Percentiles rank a stretch among this genome's conserved stretches.
Conservation (phyloP, 768 basidiomycete species). For the Polyporus arcularius region DNA sequence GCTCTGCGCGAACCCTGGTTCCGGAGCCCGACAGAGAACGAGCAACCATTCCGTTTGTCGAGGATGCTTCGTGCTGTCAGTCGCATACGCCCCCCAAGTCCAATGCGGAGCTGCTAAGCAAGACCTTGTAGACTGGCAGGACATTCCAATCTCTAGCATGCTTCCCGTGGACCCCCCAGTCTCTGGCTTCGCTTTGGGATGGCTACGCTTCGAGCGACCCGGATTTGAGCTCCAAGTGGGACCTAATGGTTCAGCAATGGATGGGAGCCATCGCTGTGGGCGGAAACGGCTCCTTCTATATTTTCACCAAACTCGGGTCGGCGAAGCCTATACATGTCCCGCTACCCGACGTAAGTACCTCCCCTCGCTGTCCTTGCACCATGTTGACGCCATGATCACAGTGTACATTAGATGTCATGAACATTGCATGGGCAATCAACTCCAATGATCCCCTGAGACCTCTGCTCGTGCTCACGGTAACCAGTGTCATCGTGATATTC, state of each 20-base stretch:
- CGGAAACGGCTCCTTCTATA: conserved; percentile 21
- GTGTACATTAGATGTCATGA: conserved; percentile 10
- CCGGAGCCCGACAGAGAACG: conserved; percentile 4
- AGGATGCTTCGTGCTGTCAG: neutral
- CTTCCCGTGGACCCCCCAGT: conserved; percentile 30
- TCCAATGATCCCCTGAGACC: conserved; percentile 50
- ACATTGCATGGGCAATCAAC: conserved; percentile 57
- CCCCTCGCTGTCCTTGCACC: conserved; percentile 1
- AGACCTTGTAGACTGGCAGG: neutral
- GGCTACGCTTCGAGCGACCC: conserved; percentile 31
- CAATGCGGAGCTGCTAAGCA: neutral
- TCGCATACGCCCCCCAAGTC: too few species aligned
- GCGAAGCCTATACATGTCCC: conserved; percentile 6
- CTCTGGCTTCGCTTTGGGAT: conserved; percentile 43
- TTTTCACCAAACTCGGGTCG: conserved; percentile 24
- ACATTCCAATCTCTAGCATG: conserved; percentile 23
- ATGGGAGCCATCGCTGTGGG: conserved; percentile 51
- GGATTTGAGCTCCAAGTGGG: conserved; percentile 45
- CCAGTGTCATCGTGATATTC: conserved; percentile 58
- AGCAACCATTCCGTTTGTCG: conserved; percentile 13
- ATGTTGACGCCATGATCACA: neutral
- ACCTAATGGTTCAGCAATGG: conserved; percentile 45
- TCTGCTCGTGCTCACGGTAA: conserved; percentile 55
- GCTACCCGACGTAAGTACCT: conserved; percentile 15
- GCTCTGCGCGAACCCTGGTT: conserved; percentile 14